Evolutionary conservation across 495 filamentous ascomycete species (phyloP), one percentile per base, ranked within the genome.

Genomic region (Penicillium subrubescens): DNA sequence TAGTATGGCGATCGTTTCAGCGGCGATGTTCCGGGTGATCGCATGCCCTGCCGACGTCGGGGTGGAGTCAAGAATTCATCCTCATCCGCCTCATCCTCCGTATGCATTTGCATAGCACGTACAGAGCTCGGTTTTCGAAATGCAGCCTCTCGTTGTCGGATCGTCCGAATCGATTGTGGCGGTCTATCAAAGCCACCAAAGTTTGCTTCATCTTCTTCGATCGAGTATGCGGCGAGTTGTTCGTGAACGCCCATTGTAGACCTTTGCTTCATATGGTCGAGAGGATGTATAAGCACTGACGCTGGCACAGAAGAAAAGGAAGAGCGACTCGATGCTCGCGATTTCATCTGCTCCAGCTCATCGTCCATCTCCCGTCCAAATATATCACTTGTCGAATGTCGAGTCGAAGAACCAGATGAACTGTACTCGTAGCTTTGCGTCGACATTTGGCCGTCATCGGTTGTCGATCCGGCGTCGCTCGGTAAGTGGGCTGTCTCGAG

Each of bases 71-170:
- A 60, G 48, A 71, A 75, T 31, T 79, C 78, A 37, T 77, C 78
- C 0, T 81, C 73, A 8, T 76, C 77, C 2, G 69, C 73, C 67
- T 81, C 79, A 63, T 75, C 79, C 69, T 80, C 77, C 0, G 86
- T 84, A 53, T 83, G 83, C 87, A 94, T 91, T 69, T 94, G 91
- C 79, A 95, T 88, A 1, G 89, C 89, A 41, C 88, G 83, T 8
- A 94, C 87, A 0, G 89, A 91, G 39, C 90, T 92, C 0, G 91
- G 87, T 10, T 91, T 91, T 55, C 88, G 82, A 65, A 90, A 91
- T 8, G 79, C 81, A 1, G 83, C 75, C 59, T 80, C 74, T 1
- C 76, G 75, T 34, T 77, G 74, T 19, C 74, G 70, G n/a, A 78
- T 72, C 6, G 71, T 71, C 5, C 73, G 74, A 17, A 72, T 62